These are phyloP conservation scores for Gliomastix tumulicola DNA, from an alignment of 2,329 filamentous ascomycete species.

Conservation along the genomic window DNA sequence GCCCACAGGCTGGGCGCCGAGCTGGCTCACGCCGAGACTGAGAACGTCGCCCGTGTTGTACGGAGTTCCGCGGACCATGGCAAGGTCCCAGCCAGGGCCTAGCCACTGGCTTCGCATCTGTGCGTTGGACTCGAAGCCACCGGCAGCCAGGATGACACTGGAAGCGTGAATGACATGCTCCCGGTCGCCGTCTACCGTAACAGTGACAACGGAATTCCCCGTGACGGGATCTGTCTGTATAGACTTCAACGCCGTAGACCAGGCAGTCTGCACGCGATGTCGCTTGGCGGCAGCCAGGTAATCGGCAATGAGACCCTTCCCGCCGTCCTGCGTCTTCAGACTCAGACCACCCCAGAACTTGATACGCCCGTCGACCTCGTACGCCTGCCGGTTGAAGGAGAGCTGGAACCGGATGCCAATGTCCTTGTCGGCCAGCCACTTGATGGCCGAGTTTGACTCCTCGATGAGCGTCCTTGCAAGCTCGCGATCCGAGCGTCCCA, in stretches of 20 bases:
- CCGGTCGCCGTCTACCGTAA: constrained; percentile 17
- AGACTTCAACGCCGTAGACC: constrained; percentile 29
- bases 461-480: constrained; percentile 43
- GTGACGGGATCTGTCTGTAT: neutral
- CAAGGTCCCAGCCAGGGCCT: constrained; percentile 56
- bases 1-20: constrained; percentile 43
- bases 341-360: constrained; percentile 63
- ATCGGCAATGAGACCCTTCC: constrained; percentile 49
- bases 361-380: constrained; percentile 50
- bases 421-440: constrained; percentile 47
- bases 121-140: constrained; percentile 58
- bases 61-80: constrained; percentile 54
- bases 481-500: constrained; percentile 40
- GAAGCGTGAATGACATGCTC: constrained; percentile 22
- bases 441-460: constrained; percentile 41
- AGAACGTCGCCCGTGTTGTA: constrained; percentile 57
- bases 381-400: constrained; percentile 60
- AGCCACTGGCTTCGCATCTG: constrained; percentile 44
- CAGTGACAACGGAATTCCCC: constrained; percentile 20
- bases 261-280: constrained; percentile 35
- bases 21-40: constrained; percentile 40
- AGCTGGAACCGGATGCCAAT: constrained; percentile 53
- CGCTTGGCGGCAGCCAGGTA: constrained; percentile 33
- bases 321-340: constrained; percentile 52
- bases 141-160: constrained; percentile 46